Percentiles rank a stretch among this genome's conserved stretches.
phyloP scores from a whole-genome alignment of 164 flowering plant species.

The Berberis thunbergii region DNA sequence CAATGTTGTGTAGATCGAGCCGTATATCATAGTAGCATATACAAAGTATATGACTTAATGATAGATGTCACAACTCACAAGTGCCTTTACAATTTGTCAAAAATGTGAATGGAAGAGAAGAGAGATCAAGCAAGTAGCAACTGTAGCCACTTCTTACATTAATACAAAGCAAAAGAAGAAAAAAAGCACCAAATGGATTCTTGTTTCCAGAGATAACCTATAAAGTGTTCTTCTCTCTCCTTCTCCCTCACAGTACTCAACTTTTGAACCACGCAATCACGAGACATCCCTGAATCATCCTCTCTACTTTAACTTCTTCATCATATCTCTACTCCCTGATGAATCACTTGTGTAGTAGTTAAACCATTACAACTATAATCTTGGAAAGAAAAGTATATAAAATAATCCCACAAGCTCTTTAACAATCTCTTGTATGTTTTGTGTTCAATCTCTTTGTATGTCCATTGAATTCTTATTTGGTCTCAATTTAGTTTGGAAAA shows the following conservation, averaged over 20 bases:
- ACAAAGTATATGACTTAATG: too few species aligned
- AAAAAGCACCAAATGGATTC: neutral
- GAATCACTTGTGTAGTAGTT: neutral
- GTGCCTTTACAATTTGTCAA: neutral
- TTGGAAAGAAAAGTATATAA: neutral
- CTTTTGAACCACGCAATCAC: conserved; percentile 57
- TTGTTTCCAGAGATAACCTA: neutral
- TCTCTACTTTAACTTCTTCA: conserved; percentile 33
- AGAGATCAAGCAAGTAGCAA: too few species aligned
- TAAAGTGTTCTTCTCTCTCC: neutral
- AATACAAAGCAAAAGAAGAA: conserved; percentile 6
- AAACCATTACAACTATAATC: neutral
- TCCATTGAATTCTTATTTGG: conserved; percentile 1
- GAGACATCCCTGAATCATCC: conserved; percentile 45
- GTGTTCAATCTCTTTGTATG: too few species aligned
- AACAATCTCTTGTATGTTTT: conserved; percentile 1
- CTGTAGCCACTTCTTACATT: conserved; percentile 5
- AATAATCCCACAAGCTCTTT: neutral
- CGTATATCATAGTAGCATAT: too few species aligned
- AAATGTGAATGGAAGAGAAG: neutral
- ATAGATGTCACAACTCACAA: neutral
- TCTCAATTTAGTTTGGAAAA: conserved; percentile 1
- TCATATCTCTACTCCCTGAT: conserved; percentile 11
- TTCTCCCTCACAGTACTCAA: conserved; percentile 5
- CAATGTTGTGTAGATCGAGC: too few species aligned